Conservation (phyloP, 2,329 filamentous ascomycete genomes). For the Neonectria neomacrospora region DNA sequence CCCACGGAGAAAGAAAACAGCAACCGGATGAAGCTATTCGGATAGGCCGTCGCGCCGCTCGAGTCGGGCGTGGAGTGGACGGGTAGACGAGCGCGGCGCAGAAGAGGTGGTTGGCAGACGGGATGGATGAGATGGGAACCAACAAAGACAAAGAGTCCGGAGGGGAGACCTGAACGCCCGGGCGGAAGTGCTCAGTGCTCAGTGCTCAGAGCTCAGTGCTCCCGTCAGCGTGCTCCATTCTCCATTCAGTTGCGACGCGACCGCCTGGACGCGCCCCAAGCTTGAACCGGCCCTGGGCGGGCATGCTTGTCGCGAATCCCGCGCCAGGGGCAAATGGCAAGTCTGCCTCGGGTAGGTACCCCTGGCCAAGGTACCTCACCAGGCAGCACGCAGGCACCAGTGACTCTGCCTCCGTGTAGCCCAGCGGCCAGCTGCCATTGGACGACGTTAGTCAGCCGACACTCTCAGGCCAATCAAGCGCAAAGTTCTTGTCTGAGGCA, state of each 20-base stretch:
- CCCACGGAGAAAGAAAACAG: conserved; percentile 2
- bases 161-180: background rate
- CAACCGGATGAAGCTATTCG: conserved; percentile 20
- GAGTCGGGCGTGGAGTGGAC: conserved; percentile 13
- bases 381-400: conserved; percentile 46
- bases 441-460: conserved; percentile 42
- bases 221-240: background rate
- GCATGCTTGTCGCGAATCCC: conserved; percentile 5
- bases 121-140: conserved; percentile 5
- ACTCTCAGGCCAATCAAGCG: conserved; percentile 44
- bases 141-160: conserved; percentile 12
- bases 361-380: conserved; percentile 38
- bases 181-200: background rate
- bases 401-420: conserved; percentile 43
- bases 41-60: conserved; percentile 24
- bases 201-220: background rate
- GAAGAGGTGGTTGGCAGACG: conserved; percentile 24
- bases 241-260: background rate
- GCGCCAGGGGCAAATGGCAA: conserved; percentile 14
- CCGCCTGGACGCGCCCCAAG: conserved; percentile 30
- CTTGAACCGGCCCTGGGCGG: background rate
- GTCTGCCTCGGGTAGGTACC: conserved; percentile 47
- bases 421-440: conserved; percentile 42
- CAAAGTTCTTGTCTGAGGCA: conserved; percentile 51
- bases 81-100: conserved; percentile 35